Evolutionary conservation across 2,329 filamentous ascomycete genomes (phyloP), one percentile per base, ranked within the genome.

Genomic region (Arthrobotrys pseudoclavata): DNA sequence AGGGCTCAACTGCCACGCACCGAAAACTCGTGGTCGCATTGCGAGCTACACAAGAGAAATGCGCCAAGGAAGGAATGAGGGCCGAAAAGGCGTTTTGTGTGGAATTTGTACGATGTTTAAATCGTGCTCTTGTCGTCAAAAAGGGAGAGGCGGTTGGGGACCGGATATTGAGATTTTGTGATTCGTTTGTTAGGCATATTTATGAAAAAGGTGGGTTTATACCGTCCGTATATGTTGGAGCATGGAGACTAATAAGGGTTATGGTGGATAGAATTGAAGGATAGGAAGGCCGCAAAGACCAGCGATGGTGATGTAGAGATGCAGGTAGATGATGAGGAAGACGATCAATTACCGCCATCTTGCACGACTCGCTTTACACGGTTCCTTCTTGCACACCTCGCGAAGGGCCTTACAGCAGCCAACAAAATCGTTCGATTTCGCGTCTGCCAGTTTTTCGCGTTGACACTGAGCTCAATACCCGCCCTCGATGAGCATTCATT

Each of bases 341-440:
- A 89, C 34, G 90, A 90, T 13, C 88, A 89, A 68, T 88, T 94
- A 83, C 89, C 90, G 2, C 93, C 97, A 82, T 97, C 94, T 0
- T 94, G 95, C 0, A 96, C 89, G 79, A 92, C 91, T 24, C 90
- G 94, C 61, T 88, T 98, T 24, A 92, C 90, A 0, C 89, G 90
- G 1, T 87, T 90, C 31, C 87, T 98, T 40, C 88, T 98, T 82
- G 89, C 89, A 66, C 87, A 90, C 5, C 85, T 96, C 20, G 86
- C 96, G 2, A 91, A 92, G 4, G 85, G 97, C n/a, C 86, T 97
- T 76, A 88, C 88, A 9, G 89, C 92, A 50, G 98, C 97, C 84
- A 96, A 99, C 84, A 98, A 97, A 84, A 91, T 91, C 75, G 91
- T 98, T 55, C 89, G 96, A 74, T 99, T 93, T 84, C 88, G 96